These are phyloP conservation scores for Leccinum disarticulatum DNA, from an alignment of 768 basidiomycete species.

Conservation along the genomic window DNA sequence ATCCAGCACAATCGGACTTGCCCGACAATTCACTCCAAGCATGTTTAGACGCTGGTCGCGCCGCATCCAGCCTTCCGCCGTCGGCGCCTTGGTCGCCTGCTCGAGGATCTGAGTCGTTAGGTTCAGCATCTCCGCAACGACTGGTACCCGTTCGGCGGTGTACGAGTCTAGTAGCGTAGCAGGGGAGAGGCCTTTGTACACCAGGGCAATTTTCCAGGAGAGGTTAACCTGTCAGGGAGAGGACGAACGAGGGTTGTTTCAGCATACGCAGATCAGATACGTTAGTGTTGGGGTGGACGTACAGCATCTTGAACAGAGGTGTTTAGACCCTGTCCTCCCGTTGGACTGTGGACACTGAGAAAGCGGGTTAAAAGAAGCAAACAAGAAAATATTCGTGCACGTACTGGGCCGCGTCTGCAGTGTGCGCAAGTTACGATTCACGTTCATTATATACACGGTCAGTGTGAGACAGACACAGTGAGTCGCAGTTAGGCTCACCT, in stretches of 20 bases:
- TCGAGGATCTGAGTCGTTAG: conserved; percentile 15
- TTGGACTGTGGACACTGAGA: conserved; percentile 25
- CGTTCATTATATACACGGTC: background rate
- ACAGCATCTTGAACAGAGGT: conserved; percentile 41
- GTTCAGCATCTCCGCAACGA: conserved; percentile 46
- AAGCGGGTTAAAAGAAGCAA: background rate
- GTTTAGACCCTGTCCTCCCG: conserved; percentile 36
- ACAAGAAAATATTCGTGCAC: background rate
- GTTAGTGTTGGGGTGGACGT: conserved; percentile 15
- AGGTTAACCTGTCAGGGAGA: conserved; percentile 47
- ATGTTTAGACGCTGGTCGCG: conserved; percentile 13
- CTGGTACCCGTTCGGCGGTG: conserved; percentile 43
- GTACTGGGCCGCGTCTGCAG: conserved; percentile 48
- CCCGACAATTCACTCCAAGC: conserved; percentile 38
- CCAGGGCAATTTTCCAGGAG: conserved; percentile 46
- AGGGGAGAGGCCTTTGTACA: conserved; percentile 34
- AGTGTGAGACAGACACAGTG: background rate
- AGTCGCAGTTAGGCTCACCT: conserved; percentile 28
- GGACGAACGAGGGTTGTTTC: conserved; percentile 34
- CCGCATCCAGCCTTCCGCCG: background rate
- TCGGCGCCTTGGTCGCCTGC: background rate
- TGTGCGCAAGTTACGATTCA: background rate
- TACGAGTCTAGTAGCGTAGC: conserved; percentile 41
- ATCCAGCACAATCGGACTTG: conserved; percentile 38
- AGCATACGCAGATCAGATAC: background rate